These are phyloP conservation scores for Arthrocladium fulminans DNA, from an alignment of 2,329 filamentous ascomycete genomes.

Conservation along the genomic window DNA sequence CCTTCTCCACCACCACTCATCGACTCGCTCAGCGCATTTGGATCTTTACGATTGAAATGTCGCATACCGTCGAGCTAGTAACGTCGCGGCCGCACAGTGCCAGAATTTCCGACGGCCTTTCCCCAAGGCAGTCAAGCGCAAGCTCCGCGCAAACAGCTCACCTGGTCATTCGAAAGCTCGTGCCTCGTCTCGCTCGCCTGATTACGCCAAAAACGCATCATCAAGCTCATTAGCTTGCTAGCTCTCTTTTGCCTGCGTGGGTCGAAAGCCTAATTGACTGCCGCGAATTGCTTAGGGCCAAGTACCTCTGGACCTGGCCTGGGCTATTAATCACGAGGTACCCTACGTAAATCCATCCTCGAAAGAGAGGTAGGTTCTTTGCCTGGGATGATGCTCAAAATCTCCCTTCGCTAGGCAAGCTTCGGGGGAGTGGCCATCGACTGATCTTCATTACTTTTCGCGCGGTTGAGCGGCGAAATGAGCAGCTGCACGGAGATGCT, in stretches of 20 bases:
- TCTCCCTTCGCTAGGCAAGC: neutral
- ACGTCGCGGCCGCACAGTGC: neutral
- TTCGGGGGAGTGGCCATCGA: neutral
- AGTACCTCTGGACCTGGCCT: neutral
- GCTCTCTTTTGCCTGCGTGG: neutral
- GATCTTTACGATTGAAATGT: conserved; percentile 3
- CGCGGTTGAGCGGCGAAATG: neutral
- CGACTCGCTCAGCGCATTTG: neutral
- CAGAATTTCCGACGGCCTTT: neutral
- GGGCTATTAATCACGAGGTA: neutral
- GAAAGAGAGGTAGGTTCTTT: neutral
- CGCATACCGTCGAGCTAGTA: neutral
- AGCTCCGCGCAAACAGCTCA: neutral
- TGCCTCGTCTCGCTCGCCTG: conserved; percentile 9
- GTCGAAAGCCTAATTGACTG: neutral
- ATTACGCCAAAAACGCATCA: conserved; percentile 8
- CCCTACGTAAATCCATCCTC: neutral
- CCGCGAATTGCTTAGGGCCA: neutral
- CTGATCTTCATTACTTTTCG: neutral
- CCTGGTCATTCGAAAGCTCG: neutral
- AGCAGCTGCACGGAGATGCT: neutral
- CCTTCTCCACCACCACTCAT: conserved; percentile 2
- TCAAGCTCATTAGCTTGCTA: conserved; percentile 2
- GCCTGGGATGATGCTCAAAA: neutral
- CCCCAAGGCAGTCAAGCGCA: conserved; percentile 1